Base-by-base conservation (phyloP, 805 yeast genomes). In the Saturnispora dispora region DNA sequence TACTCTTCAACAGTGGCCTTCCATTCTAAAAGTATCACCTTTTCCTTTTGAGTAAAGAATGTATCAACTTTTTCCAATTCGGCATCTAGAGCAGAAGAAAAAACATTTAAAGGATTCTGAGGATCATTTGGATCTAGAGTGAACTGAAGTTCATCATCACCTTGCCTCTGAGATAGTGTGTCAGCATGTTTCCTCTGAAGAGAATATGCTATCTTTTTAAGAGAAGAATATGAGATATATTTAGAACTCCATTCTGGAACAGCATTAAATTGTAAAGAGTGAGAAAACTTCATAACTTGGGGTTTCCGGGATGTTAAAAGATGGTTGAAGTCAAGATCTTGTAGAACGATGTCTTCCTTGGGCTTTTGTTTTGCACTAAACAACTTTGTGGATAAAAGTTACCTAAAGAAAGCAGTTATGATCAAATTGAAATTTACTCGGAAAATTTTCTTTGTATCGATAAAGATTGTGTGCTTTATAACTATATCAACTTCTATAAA, bases 181-280 rank as follows among this genome's bases (percentile, higher is more conserved):
- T 67, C 54, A 5, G 63, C 64, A 45, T 64, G 54, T 36, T 85
- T 88, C 60, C 90, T 75, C 63, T 93, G 97, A 45, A 91, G 73
- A 17, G 82, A 73, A 66, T 90, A 91, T 28, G 90, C 85, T 41
- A 86, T 75, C 69, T 87, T 88, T 66, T 93, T 91, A 53, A 93
- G 72, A 37, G 86, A 82, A 1, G 96, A 85, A 67, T 91, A 91
- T 51, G 95, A 90, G 52, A 91, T 83, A 67, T 91, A 91, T 64
- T 86, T 81, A 27, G 95, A 82, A 11, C 96, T 80, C 99, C 99
- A 91, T 66, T 93, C 98, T 2, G 99, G 97, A 4, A 93, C 98
- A 23, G 98, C 96, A 67, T 91, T 91, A 70, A 91, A 90, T 75
- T 91, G 96, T 57, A 91, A 71, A 5, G 96, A 87, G 64, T 90